A percentile compares a stretch with the other conserved stretches of the same genome.
These are phyloP conservation scores for Borovskyia barvae DNA, from an alignment of 208 protist genomes.

Conservation along the genomic window DNA sequence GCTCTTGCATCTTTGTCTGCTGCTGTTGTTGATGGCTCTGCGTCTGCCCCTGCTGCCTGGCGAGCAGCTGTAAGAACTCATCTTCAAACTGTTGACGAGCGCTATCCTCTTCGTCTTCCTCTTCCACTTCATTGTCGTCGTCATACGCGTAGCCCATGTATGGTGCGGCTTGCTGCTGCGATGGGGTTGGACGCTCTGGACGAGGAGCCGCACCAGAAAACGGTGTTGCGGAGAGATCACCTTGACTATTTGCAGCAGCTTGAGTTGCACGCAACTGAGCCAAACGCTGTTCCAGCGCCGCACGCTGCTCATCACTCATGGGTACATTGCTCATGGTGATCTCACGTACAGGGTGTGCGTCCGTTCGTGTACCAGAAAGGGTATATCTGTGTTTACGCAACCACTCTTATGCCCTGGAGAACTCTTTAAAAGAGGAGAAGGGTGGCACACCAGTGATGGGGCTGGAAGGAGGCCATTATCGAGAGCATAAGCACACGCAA, in stretches of 20 bases:
- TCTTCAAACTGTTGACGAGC: slow-evolving; percentile 29
- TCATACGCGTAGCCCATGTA: slow-evolving; percentile 26
- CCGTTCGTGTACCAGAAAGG: background rate
- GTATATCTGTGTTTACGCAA: background rate
- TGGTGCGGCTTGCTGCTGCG: slow-evolving; percentile 3
- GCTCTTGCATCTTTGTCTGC: slow-evolving; percentile 10
- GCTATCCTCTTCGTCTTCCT: slow-evolving; percentile 15
- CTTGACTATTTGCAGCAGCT: background rate
- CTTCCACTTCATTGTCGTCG: slow-evolving; percentile 30
- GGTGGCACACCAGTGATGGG: too few species aligned
- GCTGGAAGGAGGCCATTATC: too few species aligned
- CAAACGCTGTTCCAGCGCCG: slow-evolving; percentile 44
- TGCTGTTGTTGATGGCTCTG: slow-evolving; percentile 20
- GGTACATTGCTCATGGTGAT: slow-evolving; percentile 23
- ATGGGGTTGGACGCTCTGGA: background rate
- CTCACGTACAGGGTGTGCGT: background rate
- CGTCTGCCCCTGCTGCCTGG: slow-evolving; percentile 1
- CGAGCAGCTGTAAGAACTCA: slow-evolving; percentile 15
- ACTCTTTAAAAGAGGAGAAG: too few species aligned
- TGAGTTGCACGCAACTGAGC: slow-evolving; percentile 32
- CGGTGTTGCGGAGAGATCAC: too few species aligned
- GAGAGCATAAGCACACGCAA: too few species aligned
- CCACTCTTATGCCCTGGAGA: too few species aligned
- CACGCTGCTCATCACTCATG: slow-evolving; percentile 55
- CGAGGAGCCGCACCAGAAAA: too few species aligned